Percentiles rank a stretch among this genome's conserved stretches.
Evolutionary conservation across 108 stramenopile species (phyloP).

Genomic region (Conticribra guillardii): DNA sequence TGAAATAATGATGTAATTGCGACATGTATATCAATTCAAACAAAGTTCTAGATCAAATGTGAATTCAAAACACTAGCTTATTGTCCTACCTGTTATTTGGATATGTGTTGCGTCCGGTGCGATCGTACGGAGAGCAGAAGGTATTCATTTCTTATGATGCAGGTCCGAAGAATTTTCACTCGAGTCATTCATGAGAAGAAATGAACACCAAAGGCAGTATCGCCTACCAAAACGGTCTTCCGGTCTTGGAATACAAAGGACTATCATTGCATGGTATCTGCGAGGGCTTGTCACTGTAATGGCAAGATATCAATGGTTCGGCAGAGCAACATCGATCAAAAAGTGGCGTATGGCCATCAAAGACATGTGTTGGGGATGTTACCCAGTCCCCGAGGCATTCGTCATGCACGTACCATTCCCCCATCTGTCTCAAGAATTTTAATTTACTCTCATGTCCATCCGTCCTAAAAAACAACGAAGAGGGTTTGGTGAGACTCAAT

Average conservation of each 20-base stretch:
- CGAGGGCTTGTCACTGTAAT: conserved; percentile 67
- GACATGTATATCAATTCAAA: no score
- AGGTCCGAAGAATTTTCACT: no score
- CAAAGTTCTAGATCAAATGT: no score
- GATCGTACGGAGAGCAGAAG: no score
- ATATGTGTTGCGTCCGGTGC: no score
- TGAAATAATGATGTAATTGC: no score
- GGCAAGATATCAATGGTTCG: conserved; percentile 52
- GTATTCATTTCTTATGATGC: no score
- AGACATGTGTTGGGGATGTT: neutral
- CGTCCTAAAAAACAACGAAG: conserved; percentile 28
- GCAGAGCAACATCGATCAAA: conserved; percentile 40
- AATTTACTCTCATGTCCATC: conserved; percentile 73
- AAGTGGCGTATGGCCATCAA: neutral
- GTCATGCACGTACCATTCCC: conserved; percentile 66
- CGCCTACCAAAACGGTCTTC: conserved; percentile 48
- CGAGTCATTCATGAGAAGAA: no score
- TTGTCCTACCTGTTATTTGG: no score
- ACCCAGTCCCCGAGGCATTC: conserved; percentile 30
- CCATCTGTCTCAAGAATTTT: conserved; percentile 65
- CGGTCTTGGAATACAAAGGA: conserved; percentile 36
- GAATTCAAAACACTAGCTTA: no score
- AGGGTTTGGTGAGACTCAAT: no score
- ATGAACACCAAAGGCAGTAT: no score
- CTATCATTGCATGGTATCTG: conserved; percentile 48